phyloP scores from a whole-genome alignment of 441 rosid species.

The Croton laevigatus region DNA sequence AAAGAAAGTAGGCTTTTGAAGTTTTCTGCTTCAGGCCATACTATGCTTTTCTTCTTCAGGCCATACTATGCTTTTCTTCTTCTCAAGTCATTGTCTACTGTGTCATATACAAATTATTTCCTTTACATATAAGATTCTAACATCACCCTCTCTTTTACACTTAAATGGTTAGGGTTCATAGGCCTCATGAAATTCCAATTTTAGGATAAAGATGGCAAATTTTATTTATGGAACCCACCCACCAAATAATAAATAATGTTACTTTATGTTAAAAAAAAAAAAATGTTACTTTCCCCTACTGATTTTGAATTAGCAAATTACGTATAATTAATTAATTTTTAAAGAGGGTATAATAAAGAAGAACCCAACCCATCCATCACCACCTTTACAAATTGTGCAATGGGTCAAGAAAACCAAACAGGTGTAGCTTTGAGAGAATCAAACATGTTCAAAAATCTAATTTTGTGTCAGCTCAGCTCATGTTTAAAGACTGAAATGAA shows the following conservation, averaged over 20 bases:
- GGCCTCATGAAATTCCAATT: background rate
- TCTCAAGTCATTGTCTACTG: constrained; percentile 7
- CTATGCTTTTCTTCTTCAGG: background rate
- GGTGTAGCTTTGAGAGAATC: background rate
- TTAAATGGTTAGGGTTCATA: background rate
- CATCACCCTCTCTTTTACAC: background rate
- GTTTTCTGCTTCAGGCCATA: background rate
- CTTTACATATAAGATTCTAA: too few relatives aligned
- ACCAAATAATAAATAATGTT: too few relatives aligned
- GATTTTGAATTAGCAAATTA: too few relatives aligned
- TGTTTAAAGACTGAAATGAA: background rate
- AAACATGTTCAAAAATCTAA: background rate
- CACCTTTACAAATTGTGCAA: background rate
- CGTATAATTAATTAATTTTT: background rate
- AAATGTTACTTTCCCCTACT: background rate
- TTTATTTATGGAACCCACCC: too few relatives aligned
- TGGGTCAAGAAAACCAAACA: background rate
- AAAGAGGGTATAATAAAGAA: background rate
- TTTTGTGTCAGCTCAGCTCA: background rate
- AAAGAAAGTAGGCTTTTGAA: background rate
- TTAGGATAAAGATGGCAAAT: background rate
- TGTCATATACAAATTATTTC: background rate
- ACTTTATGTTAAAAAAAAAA: too few relatives aligned
- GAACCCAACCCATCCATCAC: background rate
- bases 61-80: background rate